Percentiles rank a stretch among this genome's conserved stretches.
Conservation (phyloP, 2,329 filamentous ascomycete species). For the Verticillium tricorpus region DNA sequence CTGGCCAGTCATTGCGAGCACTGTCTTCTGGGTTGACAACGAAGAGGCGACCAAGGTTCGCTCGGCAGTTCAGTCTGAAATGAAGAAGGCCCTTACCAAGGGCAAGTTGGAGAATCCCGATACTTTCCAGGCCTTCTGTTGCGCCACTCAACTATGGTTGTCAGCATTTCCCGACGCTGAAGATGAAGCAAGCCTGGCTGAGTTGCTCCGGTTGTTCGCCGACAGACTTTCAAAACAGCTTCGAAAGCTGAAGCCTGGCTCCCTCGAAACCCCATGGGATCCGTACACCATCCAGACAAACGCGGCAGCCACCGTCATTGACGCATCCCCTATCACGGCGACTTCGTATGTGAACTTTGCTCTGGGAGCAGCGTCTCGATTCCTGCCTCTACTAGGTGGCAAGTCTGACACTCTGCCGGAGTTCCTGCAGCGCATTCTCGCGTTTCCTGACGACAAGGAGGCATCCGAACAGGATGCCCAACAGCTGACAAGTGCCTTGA, state of each 20-base stretch:
- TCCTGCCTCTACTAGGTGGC: conserved; percentile 7
- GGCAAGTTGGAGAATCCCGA: conserved; percentile 26
- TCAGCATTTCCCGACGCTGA: conserved; percentile 30
- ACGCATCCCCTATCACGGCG: not conserved
- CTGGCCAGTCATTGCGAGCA: conserved; percentile 33
- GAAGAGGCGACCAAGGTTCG: conserved; percentile 27
- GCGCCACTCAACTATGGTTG: conserved; percentile 32
- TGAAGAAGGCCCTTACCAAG: conserved; percentile 27
- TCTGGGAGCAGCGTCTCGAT: conserved; percentile 6
- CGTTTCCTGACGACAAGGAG: conserved; percentile 1
- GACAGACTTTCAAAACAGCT: conserved; percentile 22
- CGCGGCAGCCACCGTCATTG: not conserved
- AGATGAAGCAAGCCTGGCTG: conserved; percentile 21
- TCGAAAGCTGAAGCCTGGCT: not conserved
- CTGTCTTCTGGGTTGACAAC: conserved; percentile 27
- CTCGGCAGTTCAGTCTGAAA: conserved; percentile 23
- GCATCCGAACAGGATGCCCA: not conserved
- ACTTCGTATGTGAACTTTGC: conserved; percentile 4
- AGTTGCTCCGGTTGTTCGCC: conserved; percentile 27
- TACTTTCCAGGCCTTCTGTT: conserved; percentile 36
- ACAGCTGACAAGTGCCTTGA: conserved; percentile 20
- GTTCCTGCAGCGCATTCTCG: conserved; percentile 5
- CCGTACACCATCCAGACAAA: not conserved
- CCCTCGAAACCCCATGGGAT: not conserved
- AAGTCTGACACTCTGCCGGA: conserved; percentile 4